Evolutionary conservation across 2,329 filamentous ascomycete species (phyloP).

Genomic region (Curvularia sp.): DNA sequence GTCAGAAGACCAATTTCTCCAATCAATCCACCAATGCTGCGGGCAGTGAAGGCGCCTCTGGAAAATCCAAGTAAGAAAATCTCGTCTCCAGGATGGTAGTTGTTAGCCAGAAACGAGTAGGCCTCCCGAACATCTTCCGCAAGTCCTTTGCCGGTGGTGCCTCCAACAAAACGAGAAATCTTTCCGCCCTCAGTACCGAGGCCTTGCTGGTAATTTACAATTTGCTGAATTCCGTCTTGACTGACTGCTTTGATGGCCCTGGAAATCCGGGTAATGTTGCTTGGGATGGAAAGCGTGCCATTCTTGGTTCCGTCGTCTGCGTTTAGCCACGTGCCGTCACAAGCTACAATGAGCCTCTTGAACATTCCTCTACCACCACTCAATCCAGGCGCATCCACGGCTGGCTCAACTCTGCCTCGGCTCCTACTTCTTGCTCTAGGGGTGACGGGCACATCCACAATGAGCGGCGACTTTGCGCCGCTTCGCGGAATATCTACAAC

Average conservation of each 20-base stretch:
- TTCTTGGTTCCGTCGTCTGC: conserved; percentile 56
- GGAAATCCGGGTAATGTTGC: conserved; percentile 59
- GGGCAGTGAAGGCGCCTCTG: conserved; percentile 56
- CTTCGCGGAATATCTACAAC: conserved; percentile 34
- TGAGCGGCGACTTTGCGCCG: conserved; percentile 38
- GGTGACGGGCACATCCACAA: conserved; percentile 36
- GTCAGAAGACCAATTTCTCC: conserved; percentile 57
- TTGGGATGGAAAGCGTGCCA: conserved; percentile 53
- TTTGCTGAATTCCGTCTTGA: conserved; percentile 57
- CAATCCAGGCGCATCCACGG: conserved; percentile 41
- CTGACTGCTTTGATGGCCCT: conserved; percentile 58
- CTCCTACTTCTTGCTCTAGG: conserved; percentile 37
- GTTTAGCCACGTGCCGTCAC: conserved; percentile 58
- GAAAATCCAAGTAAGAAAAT: conserved; percentile 59
- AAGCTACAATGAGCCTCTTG: conserved; percentile 51
- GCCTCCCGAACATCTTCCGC: conserved; percentile 57
- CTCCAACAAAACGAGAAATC: conserved; percentile 51
- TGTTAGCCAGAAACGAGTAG: conserved; percentile 61
- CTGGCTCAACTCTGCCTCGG: conserved; percentile 30
- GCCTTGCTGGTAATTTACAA: conserved; percentile 60
- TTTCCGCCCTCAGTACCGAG: conserved; percentile 55
- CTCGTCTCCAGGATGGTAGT: conserved; percentile 59
- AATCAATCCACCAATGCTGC: conserved; percentile 53
- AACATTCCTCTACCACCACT: conserved; percentile 49
- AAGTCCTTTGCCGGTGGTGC: conserved; percentile 55